Evolutionary conservation across 352 stramenopile species (phyloP).

Genomic region (Phytophthora pinifolia): DNA sequence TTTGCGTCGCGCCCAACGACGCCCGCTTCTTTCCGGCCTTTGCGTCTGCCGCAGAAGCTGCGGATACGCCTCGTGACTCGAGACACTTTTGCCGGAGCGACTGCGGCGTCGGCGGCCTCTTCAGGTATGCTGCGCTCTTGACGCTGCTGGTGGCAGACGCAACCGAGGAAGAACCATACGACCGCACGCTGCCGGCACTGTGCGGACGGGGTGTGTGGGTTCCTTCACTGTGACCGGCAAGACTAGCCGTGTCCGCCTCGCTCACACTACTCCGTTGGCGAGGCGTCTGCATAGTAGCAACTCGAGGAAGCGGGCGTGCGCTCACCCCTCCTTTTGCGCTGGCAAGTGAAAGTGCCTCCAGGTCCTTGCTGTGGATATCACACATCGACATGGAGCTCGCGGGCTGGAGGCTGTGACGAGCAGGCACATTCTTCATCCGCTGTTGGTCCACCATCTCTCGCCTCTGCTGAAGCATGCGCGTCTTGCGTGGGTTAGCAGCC

Average conservation of each 20-base stretch:
- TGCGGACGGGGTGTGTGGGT: conserved; percentile 32
- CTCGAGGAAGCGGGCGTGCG: conserved; percentile 3
- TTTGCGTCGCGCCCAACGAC: conserved; percentile 14
- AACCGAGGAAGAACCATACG: conserved; percentile 25
- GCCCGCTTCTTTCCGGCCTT: conserved; percentile 40
- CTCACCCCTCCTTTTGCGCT: conserved; percentile 5
- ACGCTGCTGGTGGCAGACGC: conserved; percentile 32
- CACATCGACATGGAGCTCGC: conserved; percentile 37
- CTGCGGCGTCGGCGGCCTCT: conserved; percentile 54
- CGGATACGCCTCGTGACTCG: conserved; percentile 42
- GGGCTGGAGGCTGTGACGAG: conserved; percentile 17
- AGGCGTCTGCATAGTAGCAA: conserved; percentile 3
- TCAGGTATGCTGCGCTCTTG: conserved; percentile 58
- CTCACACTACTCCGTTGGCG: conserved; percentile 8
- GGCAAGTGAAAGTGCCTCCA: conserved; percentile 29
- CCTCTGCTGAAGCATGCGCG: conserved; percentile 57
- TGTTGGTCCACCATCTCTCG: conserved; percentile 51
- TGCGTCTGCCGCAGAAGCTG: conserved; percentile 11
- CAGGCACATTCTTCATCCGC: conserved; percentile 16
- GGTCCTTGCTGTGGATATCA: conserved; percentile 34
- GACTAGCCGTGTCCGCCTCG: conserved; percentile 16
- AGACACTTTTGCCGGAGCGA: conserved; percentile 70
- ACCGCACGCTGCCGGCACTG: conserved; percentile 59
- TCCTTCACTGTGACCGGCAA: conserved; percentile 11
- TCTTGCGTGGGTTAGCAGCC: conserved; percentile 69